Base-by-base conservation (phyloP, 768 basidiomycete genomes). In the Suillus luteus region DNA sequence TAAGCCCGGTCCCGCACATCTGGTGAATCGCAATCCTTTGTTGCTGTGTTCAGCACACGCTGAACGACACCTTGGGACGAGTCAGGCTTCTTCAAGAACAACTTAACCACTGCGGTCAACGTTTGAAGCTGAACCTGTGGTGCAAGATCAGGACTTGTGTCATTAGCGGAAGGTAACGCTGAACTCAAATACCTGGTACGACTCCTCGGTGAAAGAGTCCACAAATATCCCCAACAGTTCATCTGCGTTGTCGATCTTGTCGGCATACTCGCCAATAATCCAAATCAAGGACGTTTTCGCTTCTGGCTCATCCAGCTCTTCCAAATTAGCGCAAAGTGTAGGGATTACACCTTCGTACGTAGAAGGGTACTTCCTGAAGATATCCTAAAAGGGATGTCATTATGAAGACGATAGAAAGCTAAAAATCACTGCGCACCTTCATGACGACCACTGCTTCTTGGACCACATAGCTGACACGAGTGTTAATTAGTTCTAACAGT, bases 211-310 rank as follows among this genome's bases (percentile, higher is more conserved):
- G 78, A 99, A 99, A 2, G 89, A 83, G 62, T 96, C 93, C 24
- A 99, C 91, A 73, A 97, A 98, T 58, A 91, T 89, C 15, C 86
- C 84, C 67, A 99, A 80, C 27, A 99, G 82, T 69, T 98, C 96
- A 73, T 93, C 94, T 3, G 96, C 95, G 67, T 99, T 99, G 69
- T 96, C 94, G 67, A 99, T 98, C 79, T 95, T 96, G 76, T 91
- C 91, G 3, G 96, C 95, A 70, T 99, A 98, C 79, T 98, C 95
- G 62, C 96, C 96, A 68, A 99, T 95, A 70, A 99, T 99, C 96
- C 97, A 99, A 73, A 99, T 98, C 58, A 99, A 81, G 2, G 96
- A 96, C 1, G 96, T 93, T 73, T 98, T 98, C 2, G 97, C 96
- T 73, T 99, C 96, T 11, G 96, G 97, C 72, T 99, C 97, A 71